These are phyloP conservation scores for Ogataea siamensis DNA, from an alignment of 805 yeast genomes.

Conservation along the genomic window DNA sequence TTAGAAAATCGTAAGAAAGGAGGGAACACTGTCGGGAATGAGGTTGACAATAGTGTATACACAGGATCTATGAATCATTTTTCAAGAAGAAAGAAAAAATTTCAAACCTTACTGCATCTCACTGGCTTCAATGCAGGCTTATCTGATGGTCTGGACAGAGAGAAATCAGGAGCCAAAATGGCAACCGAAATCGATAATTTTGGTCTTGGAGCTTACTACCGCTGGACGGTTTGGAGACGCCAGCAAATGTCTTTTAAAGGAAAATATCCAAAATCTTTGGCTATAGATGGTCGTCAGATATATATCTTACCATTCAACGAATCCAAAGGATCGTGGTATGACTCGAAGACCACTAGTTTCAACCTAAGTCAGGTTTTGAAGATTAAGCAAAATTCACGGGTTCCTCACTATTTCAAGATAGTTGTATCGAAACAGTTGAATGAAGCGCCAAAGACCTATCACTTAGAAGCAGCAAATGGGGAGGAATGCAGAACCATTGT, in stretches of 20 bases:
- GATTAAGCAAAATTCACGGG: constrained; percentile 73
- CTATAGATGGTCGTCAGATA: constrained; percentile 92
- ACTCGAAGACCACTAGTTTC: constrained; percentile 77
- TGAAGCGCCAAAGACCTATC: constrained; percentile 76
- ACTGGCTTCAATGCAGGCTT: constrained; percentile 2
- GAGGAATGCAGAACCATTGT: constrained; percentile 73
- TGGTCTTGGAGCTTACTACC: constrained; percentile 52
- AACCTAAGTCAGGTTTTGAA: constrained; percentile 75
- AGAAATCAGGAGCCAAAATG: background rate
- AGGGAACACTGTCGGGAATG: too few relatives aligned
- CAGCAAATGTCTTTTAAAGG: constrained; percentile 81
- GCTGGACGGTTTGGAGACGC: constrained; percentile 85
- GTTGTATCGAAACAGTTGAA: constrained; percentile 57
- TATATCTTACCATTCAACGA: constrained; percentile 87
- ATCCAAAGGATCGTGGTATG: constrained; percentile 58
- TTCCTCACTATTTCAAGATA: constrained; percentile 78
- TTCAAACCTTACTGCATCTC: constrained; percentile 7
- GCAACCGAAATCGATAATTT: background rate
- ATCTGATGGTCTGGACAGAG: background rate
- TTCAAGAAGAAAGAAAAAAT: constrained; percentile 5
- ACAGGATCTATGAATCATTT: background rate
- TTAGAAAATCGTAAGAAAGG: too few relatives aligned
- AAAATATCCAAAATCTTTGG: constrained; percentile 77
- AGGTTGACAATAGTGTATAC: background rate
- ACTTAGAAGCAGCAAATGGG: constrained; percentile 69